A percentile compares a stretch with the other conserved stretches of the same genome.
Evolutionary conservation across 2,329 filamentous ascomycete genomes (phyloP).

Genomic region (Fonsecaea nubica): DNA sequence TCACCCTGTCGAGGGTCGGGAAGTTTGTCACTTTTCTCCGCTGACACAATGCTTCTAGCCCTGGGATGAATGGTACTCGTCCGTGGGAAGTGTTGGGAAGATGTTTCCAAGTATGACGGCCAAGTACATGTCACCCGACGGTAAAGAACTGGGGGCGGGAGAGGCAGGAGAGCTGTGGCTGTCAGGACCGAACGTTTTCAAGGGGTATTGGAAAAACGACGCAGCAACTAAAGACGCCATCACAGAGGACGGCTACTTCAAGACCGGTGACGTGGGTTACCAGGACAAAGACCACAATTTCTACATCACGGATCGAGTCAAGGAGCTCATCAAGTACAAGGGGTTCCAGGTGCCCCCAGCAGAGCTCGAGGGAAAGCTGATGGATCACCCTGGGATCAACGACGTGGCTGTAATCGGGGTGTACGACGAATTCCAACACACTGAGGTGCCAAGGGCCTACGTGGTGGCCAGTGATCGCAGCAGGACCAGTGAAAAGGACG

Average conservation of each 20-base stretch:
- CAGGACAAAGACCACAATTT: constrained; percentile 78
- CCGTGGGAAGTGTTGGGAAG: constrained; percentile 79
- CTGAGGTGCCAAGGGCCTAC: constrained; percentile 54
- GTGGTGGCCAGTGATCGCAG: constrained; percentile 54
- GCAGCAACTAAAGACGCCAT: constrained; percentile 63
- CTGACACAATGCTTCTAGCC: constrained; percentile 70
- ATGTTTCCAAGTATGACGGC: constrained; percentile 80
- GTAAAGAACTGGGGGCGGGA: constrained; percentile 66
- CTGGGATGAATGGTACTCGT: constrained; percentile 77
- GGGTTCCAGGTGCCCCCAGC: constrained; percentile 59
- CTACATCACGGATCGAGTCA: constrained; percentile 87
- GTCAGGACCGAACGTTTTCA: constrained; percentile 69
- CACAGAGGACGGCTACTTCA: constrained; percentile 77
- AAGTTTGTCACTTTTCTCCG: constrained; percentile 10
- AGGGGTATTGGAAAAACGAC: constrained; percentile 67
- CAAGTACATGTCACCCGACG: constrained; percentile 72
- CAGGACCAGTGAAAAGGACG: constrained; percentile 49
- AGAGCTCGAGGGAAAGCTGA: constrained; percentile 55
- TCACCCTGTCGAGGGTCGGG: neutral
- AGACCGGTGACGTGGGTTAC: constrained; percentile 85
- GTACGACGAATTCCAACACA: constrained; percentile 44
- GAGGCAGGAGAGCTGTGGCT: constrained; percentile 72
- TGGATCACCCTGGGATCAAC: constrained; percentile 51
- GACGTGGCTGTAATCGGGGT: constrained; percentile 58
- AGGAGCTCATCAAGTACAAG: constrained; percentile 62